A percentile compares a stretch with the other conserved stretches of the same genome.
Conservation (phyloP, 2,329 filamentous ascomycete genomes). For the Nectriaceae sp. region DNA sequence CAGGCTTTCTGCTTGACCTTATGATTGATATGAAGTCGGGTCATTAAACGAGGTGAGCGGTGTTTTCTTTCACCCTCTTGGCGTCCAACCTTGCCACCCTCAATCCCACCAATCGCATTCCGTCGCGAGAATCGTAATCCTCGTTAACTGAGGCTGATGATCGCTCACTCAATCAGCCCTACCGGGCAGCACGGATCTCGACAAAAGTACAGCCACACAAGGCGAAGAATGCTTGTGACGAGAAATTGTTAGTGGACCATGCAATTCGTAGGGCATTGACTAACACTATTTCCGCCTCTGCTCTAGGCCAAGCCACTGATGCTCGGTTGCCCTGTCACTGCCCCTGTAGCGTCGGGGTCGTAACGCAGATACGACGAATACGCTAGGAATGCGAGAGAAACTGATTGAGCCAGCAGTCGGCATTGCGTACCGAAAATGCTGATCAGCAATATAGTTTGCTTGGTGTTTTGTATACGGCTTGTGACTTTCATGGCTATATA, state of each 20-base stretch:
- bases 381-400: background rate
- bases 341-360: background rate
- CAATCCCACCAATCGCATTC: background rate
- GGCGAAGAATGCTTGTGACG: too few species aligned
- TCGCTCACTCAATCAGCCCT: background rate
- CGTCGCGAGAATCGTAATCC: background rate
- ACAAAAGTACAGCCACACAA: too few species aligned
- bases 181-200: background rate
- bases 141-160: background rate
- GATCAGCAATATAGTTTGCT: too few species aligned
- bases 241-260: too few species aligned
- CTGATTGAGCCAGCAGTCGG: background rate
- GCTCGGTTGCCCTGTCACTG: background rate
- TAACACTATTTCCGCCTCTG: too few species aligned
- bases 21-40: background rate
- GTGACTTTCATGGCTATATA: background rate
- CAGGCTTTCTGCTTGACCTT: too few species aligned
- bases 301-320: too few species aligned
- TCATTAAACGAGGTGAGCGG: too few species aligned
- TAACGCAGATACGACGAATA: background rate
- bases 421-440: background rate
- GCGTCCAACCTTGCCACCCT: background rate
- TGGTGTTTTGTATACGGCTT: too few species aligned
- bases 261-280: too few species aligned
- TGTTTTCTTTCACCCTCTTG: too few species aligned